These are phyloP conservation scores for Sporothrix euskadiensis DNA, from an alignment of 2,329 filamentous ascomycete genomes.

Conservation along the genomic window DNA sequence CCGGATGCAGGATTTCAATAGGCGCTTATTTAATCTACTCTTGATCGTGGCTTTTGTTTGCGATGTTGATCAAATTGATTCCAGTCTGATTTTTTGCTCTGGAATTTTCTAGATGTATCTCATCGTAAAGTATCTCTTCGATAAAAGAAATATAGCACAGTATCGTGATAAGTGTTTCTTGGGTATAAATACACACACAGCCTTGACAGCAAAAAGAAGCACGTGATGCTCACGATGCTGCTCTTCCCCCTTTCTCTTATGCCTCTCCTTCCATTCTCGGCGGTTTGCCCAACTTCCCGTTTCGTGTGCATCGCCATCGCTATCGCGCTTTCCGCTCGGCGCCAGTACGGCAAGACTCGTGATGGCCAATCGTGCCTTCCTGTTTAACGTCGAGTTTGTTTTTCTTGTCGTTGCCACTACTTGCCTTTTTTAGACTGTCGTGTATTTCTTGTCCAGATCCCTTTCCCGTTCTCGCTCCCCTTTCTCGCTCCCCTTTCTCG, in stretches of 20 bases:
- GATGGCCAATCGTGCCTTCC: neutral
- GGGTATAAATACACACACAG: neutral
- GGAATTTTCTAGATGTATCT: too few relatives aligned
- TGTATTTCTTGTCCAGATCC: neutral
- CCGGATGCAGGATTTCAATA: too few relatives aligned
- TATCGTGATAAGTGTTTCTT: too few relatives aligned
- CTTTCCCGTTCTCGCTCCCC: neutral
- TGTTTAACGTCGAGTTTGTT: neutral
- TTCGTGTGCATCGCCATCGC: constrained; percentile 2
- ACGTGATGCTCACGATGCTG: neutral
- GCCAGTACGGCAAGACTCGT: neutral
- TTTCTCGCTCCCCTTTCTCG: neutral
- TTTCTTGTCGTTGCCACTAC: neutral
- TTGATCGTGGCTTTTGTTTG: too few relatives aligned
- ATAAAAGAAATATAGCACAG: too few relatives aligned
- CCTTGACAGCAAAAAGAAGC: neutral
- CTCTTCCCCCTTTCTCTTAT: neutral
- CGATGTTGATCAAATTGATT: too few relatives aligned
- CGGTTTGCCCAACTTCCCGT: neutral
- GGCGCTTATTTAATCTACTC: too few relatives aligned
- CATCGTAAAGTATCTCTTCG: too few relatives aligned
- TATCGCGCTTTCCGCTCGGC: neutral
- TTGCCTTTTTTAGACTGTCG: neutral
- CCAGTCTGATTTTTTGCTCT: too few relatives aligned
- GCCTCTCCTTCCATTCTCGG: neutral